Base-by-base conservation (phyloP, 257 asterid species). In the Gentiana macrophylla region DNA sequence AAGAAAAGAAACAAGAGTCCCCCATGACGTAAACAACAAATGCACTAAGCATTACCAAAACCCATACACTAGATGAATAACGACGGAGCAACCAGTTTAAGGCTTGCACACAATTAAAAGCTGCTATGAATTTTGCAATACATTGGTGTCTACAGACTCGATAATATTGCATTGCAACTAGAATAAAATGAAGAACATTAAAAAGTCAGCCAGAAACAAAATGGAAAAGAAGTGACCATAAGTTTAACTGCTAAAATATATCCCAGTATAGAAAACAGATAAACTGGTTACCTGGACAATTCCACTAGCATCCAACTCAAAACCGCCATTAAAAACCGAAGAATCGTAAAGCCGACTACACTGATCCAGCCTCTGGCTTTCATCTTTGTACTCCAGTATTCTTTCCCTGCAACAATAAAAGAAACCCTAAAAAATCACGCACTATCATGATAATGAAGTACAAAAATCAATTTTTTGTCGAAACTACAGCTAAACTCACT, bases 261-360 rank as follows among this genome's bases (percentile, higher is more conserved):
- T 8, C 46, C 35, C 12, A 32, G 6, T 12, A 3, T 15, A 41
- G 24, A 4, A 53, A 35, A 8, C 32, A 32, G 35, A 33, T 32
- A 9, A 35, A 0, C 36, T 55, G 51, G 38, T 63, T 63, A 84
- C 97, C 96, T 92, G 95, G 64, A 74, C 73, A 69, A 79, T 76
- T 53, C 77, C 84, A 67, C 98, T 92, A 3, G 97, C 87, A 59
- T 88, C 95, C 38, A 78, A 78, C 80, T 92, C 98, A 57, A 92
- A 88, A 49, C 91, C 94, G 45, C 77, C 84, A 74, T 71, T 85
- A 3, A 83, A 78, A 62, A 83, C 77, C 0, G 94, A 83, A 3
- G 97, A 92, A 77, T 92, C 98, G 45, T 78, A 85, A 58, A 92
- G 86, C 63, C 98, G 77, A 72, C 86, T 73, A 63, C 95, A 83